phyloP scores from a whole-genome alignment of 2,329 filamentous ascomycete genomes.

The Hymenoscyphus repandus region DNA sequence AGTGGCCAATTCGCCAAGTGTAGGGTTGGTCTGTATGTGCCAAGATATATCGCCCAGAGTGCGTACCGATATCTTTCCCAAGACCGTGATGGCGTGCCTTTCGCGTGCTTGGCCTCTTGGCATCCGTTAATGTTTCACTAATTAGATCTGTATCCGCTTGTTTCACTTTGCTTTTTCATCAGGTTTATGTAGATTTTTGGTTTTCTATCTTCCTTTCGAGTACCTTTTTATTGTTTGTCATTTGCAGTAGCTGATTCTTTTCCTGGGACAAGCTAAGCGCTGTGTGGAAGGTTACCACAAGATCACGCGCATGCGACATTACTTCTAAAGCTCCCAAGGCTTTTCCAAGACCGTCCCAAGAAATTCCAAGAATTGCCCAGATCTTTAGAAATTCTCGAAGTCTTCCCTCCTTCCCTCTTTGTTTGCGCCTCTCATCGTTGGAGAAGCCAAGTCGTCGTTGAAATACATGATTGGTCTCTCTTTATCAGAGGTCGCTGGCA shows the following conservation, averaged over 20 bases:
- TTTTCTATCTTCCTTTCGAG: too few relatives aligned
- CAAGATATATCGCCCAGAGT: too few relatives aligned
- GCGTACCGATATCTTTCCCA: too few relatives aligned
- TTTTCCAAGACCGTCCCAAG: background rate
- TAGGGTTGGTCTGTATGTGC: too few relatives aligned
- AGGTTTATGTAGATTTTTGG: background rate
- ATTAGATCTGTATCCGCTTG: too few relatives aligned
- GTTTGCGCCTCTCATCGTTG: background rate
- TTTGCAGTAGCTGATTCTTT: too few relatives aligned
- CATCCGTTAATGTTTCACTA: too few relatives aligned
- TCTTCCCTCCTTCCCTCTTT: background rate
- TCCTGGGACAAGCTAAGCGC: too few relatives aligned
- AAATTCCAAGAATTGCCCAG: background rate
- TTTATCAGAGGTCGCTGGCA: background rate
- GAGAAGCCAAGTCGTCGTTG: background rate
- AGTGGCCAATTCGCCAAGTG: too few relatives aligned
- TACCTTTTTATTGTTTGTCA: too few relatives aligned
- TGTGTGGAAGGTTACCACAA: background rate
- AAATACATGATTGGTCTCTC: background rate
- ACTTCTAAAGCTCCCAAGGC: background rate
- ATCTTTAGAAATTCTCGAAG: background rate
- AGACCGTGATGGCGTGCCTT: too few relatives aligned
- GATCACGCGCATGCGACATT: background rate
- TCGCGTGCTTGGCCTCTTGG: too few relatives aligned
- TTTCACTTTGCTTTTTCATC: background rate